Conservation (phyloP, 768 basidiomycete genomes). For the Tricholoma bakamatsutake region DNA sequence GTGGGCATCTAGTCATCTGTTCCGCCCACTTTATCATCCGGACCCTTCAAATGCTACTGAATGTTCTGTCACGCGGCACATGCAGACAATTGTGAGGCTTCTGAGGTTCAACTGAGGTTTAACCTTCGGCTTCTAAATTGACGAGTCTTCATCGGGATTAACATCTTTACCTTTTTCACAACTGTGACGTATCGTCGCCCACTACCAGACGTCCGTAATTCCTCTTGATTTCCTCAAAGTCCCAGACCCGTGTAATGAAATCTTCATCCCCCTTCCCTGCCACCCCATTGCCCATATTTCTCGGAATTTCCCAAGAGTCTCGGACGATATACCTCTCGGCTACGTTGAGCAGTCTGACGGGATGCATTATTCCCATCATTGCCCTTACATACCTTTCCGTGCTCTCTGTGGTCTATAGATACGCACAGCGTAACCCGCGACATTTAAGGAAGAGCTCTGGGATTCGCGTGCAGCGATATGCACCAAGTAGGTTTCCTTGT, state of each 20-base stretch:
- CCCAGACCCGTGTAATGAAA: neutral
- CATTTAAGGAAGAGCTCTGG: constrained; percentile 47
- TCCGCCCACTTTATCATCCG: neutral
- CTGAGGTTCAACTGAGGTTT: neutral
- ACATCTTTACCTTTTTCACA: neutral
- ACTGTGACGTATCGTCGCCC: neutral
- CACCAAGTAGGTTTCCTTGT: constrained; percentile 37
- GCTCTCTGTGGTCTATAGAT: constrained; percentile 44
- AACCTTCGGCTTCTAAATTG: neutral
- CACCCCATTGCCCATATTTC: neutral
- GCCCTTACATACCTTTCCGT: constrained; percentile 42
- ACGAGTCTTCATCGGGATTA: neutral
- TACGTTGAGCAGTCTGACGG: constrained; percentile 18
- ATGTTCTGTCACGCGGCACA: neutral
- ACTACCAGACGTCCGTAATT: neutral
- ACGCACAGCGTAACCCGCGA: constrained; percentile 38
- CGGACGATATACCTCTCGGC: constrained; percentile 11
- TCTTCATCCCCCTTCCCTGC: neutral
- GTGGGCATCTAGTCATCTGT: neutral
- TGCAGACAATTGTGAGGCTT: neutral
- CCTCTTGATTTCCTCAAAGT: neutral
- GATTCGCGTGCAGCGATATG: constrained; percentile 40
- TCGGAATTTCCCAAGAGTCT: neutral
- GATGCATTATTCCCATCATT: constrained; percentile 17
- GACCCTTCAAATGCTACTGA: neutral